Percentiles rank a stretch among this genome's conserved stretches.
Evolutionary conservation across 2,329 filamentous ascomycete species (phyloP).

Genomic region (Tetracladium maxilliforme): DNA sequence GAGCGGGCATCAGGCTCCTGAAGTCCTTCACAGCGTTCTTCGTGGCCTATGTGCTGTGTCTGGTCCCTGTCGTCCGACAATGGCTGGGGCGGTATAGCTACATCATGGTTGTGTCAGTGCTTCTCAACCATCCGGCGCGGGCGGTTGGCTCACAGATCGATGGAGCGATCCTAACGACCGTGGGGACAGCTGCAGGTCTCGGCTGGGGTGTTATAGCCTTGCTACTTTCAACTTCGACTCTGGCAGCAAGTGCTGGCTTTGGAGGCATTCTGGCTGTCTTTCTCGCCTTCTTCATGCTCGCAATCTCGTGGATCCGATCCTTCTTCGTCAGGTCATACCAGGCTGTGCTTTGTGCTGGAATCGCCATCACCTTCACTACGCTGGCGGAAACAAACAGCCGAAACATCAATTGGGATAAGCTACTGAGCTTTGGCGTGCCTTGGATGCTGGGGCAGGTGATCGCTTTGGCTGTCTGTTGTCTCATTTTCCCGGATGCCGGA

Average conservation of each 20-base stretch:
- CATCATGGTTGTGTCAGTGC: constrained; percentile 38
- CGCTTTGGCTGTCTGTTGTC: constrained; percentile 29
- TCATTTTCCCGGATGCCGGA: constrained; percentile 38
- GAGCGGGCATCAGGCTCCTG: constrained; percentile 32
- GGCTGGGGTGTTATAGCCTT: constrained; percentile 39
- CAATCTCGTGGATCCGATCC: constrained; percentile 35
- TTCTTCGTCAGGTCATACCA: constrained; percentile 42
- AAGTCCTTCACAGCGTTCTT: constrained; percentile 43
- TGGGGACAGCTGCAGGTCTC: constrained; percentile 36
- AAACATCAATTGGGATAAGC: constrained; percentile 30
- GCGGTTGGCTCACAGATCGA: constrained; percentile 42
- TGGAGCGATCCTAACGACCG: constrained; percentile 33
- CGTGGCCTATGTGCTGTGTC: constrained; percentile 37
- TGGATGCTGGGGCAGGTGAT: constrained; percentile 41
- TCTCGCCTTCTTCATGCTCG: constrained; percentile 34
- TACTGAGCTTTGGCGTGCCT: constrained; percentile 36
- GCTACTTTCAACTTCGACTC: constrained; percentile 34
- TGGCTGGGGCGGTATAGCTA: constrained; percentile 39
- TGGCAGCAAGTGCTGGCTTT: constrained; percentile 27
- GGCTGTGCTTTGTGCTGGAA: constrained; percentile 35
- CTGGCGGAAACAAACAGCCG: constrained; percentile 29
- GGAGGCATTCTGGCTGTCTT: constrained; percentile 41
- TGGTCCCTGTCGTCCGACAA: constrained; percentile 28
- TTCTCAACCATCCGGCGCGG: constrained; percentile 41
- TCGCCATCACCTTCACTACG: constrained; percentile 37